Evolutionary conservation across 2,329 filamentous ascomycete genomes (phyloP).

Genomic region (Ambrosiella xylebori): DNA sequence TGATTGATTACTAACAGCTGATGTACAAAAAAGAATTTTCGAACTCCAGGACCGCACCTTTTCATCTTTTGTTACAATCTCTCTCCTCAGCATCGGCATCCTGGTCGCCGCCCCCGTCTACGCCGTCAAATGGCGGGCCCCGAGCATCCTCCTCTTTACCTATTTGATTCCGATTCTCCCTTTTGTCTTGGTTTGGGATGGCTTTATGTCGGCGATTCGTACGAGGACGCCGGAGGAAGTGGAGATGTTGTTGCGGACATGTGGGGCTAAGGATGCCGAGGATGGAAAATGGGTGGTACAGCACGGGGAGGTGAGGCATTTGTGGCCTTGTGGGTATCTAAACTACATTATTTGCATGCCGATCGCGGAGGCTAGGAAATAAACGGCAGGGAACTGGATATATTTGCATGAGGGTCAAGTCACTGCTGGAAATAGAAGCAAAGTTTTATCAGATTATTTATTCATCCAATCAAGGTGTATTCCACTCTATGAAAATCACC

Average conservation of each 20-base stretch:
- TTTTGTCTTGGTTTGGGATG: slow-evolving; percentile 51
- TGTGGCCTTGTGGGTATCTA: slow-evolving; percentile 34
- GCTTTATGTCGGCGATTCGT: slow-evolving; percentile 47
- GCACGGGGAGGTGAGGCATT: slow-evolving; percentile 29
- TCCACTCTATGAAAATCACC: background rate
- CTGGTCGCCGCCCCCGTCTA: slow-evolving; percentile 35
- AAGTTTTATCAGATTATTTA: no score
- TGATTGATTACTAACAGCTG: background rate
- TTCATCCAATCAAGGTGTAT: no score
- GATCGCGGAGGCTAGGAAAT: slow-evolving; percentile 13
- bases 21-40: slow-evolving; percentile 31
- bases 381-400: background rate
- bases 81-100: slow-evolving; percentile 34
- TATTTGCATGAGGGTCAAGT: background rate
- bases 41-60: slow-evolving; percentile 53
- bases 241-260: slow-evolving; percentile 36
- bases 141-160: slow-evolving; percentile 43
- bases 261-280: slow-evolving; percentile 25
- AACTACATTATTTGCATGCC: slow-evolving; percentile 35
- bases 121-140: slow-evolving; percentile 34
- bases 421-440: no score
- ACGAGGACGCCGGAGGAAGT: slow-evolving; percentile 52
- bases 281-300: slow-evolving; percentile 30
- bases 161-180: slow-evolving; percentile 51
- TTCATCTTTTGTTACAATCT: slow-evolving; percentile 34